Evolutionary conservation across 1,284 basidiomycete genomes (phyloP).

Genomic region (Irpex rosettiformis): DNA sequence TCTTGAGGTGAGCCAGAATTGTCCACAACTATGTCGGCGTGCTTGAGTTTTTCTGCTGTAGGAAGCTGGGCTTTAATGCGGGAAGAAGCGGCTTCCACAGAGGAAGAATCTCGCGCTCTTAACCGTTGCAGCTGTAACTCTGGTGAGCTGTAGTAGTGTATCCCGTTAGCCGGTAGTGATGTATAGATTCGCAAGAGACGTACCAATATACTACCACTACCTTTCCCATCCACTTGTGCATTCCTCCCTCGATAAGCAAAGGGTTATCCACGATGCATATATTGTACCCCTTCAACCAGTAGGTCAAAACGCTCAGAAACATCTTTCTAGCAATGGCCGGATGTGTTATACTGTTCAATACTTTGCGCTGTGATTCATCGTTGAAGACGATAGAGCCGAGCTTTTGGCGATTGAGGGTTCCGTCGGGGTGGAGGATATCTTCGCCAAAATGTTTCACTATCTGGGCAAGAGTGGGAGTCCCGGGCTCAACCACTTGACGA

Average conservation of each 20-base stretch:
- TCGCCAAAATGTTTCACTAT: constrained; percentile 75
- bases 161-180: not conserved
- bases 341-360: constrained; percentile 86
- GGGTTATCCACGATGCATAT: constrained; percentile 90
- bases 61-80: constrained; percentile 83
- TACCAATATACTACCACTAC: constrained; percentile 91
- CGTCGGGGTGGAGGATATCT: constrained; percentile 65
- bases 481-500: constrained; percentile 84
- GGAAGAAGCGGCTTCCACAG: constrained; percentile 60
- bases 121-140: constrained; percentile 81
- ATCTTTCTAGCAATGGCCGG: constrained; percentile 83
- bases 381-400: constrained; percentile 87
- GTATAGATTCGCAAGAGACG: constrained; percentile 25
- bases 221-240: constrained; percentile 84
- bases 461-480: constrained; percentile 67
- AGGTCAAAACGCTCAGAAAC: constrained; percentile 62
- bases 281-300: constrained; percentile 79
- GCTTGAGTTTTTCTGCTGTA: constrained; percentile 75
- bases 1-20: constrained; percentile 79
- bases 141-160: constrained; percentile 45
- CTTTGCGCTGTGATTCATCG: constrained; percentile 67
- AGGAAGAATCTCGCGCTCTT: constrained; percentile 62
- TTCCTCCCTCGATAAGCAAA: constrained; percentile 85
- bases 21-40: constrained; percentile 87
- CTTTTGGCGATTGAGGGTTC: constrained; percentile 78